phyloP scores from a whole-genome alignment of 176 grass and related monocot species.

The Aegilops longissima region DNA sequence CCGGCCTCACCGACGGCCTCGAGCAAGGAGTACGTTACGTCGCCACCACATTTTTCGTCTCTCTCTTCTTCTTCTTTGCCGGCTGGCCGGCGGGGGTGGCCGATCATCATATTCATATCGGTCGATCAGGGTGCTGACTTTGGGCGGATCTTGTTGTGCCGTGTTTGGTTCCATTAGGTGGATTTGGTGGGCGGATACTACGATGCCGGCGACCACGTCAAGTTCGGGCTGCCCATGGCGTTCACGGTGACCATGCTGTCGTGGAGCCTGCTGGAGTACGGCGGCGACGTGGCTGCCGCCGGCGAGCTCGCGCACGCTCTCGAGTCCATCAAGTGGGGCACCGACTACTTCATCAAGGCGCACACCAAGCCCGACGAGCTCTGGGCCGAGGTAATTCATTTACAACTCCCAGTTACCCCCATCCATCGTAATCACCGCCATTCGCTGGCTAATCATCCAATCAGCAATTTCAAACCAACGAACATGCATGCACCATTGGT shows the following conservation, averaged over 20 bases:
- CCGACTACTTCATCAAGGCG: constrained; percentile 90
- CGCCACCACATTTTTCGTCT: neutral
- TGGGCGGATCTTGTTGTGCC: constrained; percentile 7
- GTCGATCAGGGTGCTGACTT: neutral
- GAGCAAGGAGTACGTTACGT: constrained; percentile 81
- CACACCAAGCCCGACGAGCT: constrained; percentile 68
- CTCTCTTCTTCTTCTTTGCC: neutral
- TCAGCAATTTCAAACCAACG: constrained; percentile 3
- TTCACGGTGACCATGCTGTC: constrained; percentile 91
- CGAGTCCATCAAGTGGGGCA: constrained; percentile 84
- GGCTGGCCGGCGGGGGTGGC: neutral
- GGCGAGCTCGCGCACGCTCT: constrained; percentile 65
- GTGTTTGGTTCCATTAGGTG: constrained; percentile 36
- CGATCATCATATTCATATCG: neutral
- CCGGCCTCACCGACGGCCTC: constrained; percentile 91
- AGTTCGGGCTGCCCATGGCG: constrained; percentile 86
- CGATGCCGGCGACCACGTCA: constrained; percentile 94
- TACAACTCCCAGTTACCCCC: neutral
- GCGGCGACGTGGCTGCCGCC: constrained; percentile 52
- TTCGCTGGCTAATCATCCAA: neutral
- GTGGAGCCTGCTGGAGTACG: constrained; percentile 71
- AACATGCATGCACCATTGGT: neutral
- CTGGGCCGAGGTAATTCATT: constrained; percentile 65
- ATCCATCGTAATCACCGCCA: neutral
- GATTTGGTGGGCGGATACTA: constrained; percentile 89